A percentile compares a stretch with the other conserved stretches of the same genome.
These are phyloP conservation scores for Candida dajiaensis DNA, from an alignment of 805 yeast genomes.

Conservation along the genomic window DNA sequence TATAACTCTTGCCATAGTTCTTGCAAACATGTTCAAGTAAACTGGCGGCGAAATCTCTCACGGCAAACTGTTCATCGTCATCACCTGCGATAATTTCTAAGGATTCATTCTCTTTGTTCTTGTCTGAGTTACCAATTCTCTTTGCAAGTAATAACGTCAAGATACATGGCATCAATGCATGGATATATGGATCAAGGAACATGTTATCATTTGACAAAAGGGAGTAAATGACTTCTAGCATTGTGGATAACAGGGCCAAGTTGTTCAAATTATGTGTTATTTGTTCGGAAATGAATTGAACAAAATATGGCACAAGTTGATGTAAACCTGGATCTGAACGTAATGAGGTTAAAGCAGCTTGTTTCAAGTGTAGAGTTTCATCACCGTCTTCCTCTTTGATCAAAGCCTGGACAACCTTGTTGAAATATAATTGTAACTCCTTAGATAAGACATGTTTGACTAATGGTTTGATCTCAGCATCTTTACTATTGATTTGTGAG, in stretches of 20 bases:
- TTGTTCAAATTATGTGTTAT: conserved; percentile 81
- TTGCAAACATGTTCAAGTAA: conserved; percentile 72
- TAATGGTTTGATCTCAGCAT: conserved; percentile 71
- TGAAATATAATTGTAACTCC: conserved; percentile 90
- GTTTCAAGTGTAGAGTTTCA: conserved; percentile 40
- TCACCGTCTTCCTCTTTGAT: conserved; percentile 45
- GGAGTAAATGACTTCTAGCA: conserved; percentile 85
- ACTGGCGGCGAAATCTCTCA: conserved; percentile 85
- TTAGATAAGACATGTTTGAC: conserved; percentile 94
- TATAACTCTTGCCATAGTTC: conserved; percentile 77
- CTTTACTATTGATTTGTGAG: conserved; percentile 25
- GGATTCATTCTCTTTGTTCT: background rate
- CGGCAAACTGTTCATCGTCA: conserved; percentile 36
- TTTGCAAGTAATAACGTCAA: conserved; percentile 85
- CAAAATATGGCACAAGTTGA: conserved; percentile 93
- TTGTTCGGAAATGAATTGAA: conserved; percentile 94
- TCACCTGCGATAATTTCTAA: conserved; percentile 16
- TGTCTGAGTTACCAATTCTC: conserved; percentile 55
- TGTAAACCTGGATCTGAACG: conserved; percentile 93
- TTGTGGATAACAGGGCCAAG: conserved; percentile 64
- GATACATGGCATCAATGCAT: conserved; percentile 95
- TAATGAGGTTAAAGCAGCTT: conserved; percentile 80
- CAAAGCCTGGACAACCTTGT: conserved; percentile 78
- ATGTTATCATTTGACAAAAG: conserved; percentile 76
- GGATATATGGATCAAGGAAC: conserved; percentile 91